phyloP scores from a whole-genome alignment of 192 early-diverging fungal species.

The Borealophlyctis nickersoniae region DNA sequence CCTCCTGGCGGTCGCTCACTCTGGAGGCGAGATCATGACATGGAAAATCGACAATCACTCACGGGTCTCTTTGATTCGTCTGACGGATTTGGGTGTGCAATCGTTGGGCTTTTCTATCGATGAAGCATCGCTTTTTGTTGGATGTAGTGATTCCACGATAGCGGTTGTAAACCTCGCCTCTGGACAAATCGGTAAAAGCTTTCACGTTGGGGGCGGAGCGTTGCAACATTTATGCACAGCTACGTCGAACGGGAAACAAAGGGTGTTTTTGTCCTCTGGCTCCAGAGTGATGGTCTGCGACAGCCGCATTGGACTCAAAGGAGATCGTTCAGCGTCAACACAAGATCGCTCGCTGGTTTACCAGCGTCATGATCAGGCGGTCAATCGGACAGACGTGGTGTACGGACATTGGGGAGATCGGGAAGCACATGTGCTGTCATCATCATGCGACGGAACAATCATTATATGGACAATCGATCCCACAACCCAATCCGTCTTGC shows the following conservation, averaged over 20 bases:
- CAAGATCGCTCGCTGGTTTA: background rate
- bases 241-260: slow-evolving; percentile 3
- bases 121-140: slow-evolving; percentile 5
- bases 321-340: background rate
- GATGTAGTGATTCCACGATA: background rate
- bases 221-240: background rate
- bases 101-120: slow-evolving; percentile 5
- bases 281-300: background rate
- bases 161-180: background rate
- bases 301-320: background rate
- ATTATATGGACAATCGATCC: background rate
- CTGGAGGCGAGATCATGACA: slow-evolving; percentile 5
- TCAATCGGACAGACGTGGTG: background rate
- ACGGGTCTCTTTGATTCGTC: slow-evolving; percentile 4
- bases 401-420: background rate
- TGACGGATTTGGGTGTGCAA: background rate
- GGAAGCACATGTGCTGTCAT: background rate
- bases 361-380: background rate
- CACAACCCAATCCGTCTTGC: background rate
- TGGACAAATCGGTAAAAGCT: background rate
- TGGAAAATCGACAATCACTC: slow-evolving; percentile 15
- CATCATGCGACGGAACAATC: background rate
- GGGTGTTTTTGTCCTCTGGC: slow-evolving; percentile 5
- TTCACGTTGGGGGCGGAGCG: background rate
- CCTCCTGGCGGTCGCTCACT: slow-evolving; percentile 9